A percentile compares a stretch with the other conserved stretches of the same genome.
phyloP scores from a whole-genome alignment of 371 early-diverging fungal species.

The Funneliformis caledonium region DNA sequence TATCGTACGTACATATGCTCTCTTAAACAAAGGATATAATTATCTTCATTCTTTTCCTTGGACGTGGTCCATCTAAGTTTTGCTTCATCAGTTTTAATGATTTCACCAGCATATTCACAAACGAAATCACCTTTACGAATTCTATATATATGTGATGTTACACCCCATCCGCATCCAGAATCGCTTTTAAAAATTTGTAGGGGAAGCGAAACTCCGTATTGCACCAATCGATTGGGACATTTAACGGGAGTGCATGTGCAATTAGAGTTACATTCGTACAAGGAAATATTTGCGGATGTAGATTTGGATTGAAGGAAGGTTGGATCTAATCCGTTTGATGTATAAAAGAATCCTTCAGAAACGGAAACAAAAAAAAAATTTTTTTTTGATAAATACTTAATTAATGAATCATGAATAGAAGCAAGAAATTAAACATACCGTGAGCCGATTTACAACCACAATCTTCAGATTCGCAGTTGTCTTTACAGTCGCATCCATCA shows the following conservation, averaged over 20 bases:
- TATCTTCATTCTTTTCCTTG: slow-evolving; percentile 39
- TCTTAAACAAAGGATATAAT: slow-evolving; percentile 33
- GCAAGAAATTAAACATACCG: background rate
- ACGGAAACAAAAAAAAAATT: background rate
- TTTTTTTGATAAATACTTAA: too few relatives aligned
- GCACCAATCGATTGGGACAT: slow-evolving; percentile 73
- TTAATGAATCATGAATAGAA: too few relatives aligned
- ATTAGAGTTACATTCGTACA: slow-evolving; percentile 69
- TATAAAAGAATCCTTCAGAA: slow-evolving; percentile 28
- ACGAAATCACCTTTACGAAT: slow-evolving; percentile 64
- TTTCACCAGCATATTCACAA: slow-evolving; percentile 70
- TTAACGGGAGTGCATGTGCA: slow-evolving; percentile 61
- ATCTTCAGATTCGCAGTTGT: slow-evolving; percentile 31
- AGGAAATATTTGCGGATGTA: slow-evolving; percentile 41
- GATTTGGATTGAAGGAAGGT: background rate
- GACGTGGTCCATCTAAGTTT: slow-evolving; percentile 54
- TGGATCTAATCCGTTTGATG: background rate
- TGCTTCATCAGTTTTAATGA: slow-evolving; percentile 59
- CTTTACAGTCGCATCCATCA: slow-evolving; percentile 37
- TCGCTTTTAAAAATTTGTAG: slow-evolving; percentile 62
- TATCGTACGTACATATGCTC: slow-evolving; percentile 25
- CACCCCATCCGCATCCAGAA: slow-evolving; percentile 67
- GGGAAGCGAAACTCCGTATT: slow-evolving; percentile 58
- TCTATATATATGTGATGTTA: slow-evolving; percentile 47
- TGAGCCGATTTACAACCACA: slow-evolving; percentile 38